Conservation (phyloP, 257 asterid genomes). For the Fraxinus pennsylvanica region DNA sequence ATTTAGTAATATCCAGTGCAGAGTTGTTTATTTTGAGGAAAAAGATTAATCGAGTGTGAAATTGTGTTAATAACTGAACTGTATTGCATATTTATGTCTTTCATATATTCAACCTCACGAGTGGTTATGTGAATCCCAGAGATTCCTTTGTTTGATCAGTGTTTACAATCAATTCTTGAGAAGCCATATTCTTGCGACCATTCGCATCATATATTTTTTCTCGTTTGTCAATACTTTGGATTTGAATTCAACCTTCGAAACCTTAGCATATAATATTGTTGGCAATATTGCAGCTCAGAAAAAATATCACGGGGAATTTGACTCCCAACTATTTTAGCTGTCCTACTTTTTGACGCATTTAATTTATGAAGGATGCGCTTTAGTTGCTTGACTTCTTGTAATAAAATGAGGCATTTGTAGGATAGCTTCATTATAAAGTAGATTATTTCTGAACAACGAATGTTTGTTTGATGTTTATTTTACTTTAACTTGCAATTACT, state of each 20-base stretch:
- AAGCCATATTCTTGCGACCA: background rate
- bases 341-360: background rate
- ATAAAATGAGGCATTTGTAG: background rate
- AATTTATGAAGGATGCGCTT: background rate
- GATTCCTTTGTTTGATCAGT: background rate
- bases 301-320: too few species aligned
- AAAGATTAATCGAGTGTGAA: background rate
- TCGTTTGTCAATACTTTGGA: background rate
- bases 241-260: background rate
- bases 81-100: background rate
- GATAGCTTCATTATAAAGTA: background rate
- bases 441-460: slow-evolving; percentile 17
- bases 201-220: background rate
- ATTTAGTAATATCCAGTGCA: background rate
- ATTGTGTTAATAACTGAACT: background rate
- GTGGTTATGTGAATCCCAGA: background rate
- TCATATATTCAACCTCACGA: background rate
- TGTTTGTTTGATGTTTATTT: background rate
- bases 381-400: background rate
- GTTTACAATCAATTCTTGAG: background rate
- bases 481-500: background rate
- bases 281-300: background rate
- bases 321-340: background rate
- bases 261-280: background rate
- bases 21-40: too few species aligned